phyloP scores from a whole-genome alignment of 2,329 filamentous ascomycete species.

The Aspergillus pseudoglaucus region DNA sequence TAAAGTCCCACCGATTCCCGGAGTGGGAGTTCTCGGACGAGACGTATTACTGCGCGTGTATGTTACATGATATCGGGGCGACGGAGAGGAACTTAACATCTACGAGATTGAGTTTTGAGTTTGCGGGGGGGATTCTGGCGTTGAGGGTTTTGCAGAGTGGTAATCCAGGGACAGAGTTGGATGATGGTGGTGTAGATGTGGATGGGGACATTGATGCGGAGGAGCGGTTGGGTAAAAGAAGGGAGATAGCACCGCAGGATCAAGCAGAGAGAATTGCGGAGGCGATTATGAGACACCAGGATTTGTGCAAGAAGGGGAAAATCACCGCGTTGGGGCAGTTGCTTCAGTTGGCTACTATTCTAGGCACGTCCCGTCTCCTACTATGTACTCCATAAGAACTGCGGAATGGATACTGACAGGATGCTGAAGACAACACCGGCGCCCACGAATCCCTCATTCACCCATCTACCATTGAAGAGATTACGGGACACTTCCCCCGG shows the following conservation, averaged over 20 bases:
- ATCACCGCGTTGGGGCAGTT: conserved; percentile 57
- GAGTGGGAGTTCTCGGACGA: conserved; percentile 37
- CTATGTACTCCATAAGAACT: background rate
- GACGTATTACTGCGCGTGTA: conserved; percentile 54
- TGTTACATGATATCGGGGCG: conserved; percentile 68
- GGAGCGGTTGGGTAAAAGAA: background rate
- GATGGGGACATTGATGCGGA: conserved; percentile 9
- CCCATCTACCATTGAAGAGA: conserved; percentile 46
- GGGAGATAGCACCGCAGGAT: conserved; percentile 14
- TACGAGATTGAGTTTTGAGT: conserved; percentile 63
- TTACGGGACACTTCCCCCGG: conserved; percentile 51
- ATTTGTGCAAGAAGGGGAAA: conserved; percentile 56
- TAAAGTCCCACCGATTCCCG: conserved; percentile 36
- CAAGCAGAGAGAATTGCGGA: conserved; percentile 62
- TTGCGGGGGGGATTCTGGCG: conserved; percentile 57
- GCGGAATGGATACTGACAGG: no score
- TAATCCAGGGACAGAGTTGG: conserved; percentile 1
- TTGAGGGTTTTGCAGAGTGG: conserved; percentile 43
- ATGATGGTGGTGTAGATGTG: background rate
- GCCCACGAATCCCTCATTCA: conserved; percentile 19
- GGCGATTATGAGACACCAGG: conserved; percentile 63
- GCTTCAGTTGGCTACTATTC: conserved; percentile 57
- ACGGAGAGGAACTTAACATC: conserved; percentile 48
- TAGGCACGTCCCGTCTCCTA: conserved; percentile 15
- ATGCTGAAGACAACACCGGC: background rate